Evolutionary conservation across 306 rosid species (phyloP), one percentile per base, ranked within the genome.

Genomic region (Delonix regia): DNA sequence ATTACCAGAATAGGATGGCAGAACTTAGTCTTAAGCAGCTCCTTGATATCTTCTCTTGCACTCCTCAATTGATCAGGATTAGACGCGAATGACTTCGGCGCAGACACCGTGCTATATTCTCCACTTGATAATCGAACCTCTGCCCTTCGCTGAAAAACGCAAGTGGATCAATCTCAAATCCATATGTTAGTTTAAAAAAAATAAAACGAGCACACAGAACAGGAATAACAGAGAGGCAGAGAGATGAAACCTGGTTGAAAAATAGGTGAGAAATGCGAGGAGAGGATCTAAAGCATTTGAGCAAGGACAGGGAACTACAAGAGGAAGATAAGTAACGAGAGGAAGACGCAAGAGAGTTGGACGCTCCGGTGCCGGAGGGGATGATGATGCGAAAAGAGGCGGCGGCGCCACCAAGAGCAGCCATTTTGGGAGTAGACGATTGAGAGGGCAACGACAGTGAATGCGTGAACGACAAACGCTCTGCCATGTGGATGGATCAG

Each of bases 1-100:
- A 24, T 30, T 90, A 95, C 99, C 88, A 95, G 53, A 79, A 95
- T 69, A 28, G 99, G 99, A 86, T 95, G 98, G 81, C 94, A 88
- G 87, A 91, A 91, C 42, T 80, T 91, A 48, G 93, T 81, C 75
- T 69, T 87, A 74, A 95, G 94, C 33, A 93, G 90, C 80, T 91
- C 88, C 82, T 83, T 87, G 87, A 93, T 88, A 75, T 95, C 99
- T 75, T 91, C 94, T 78, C 81, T 81, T 9, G 99, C 98, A 65
- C 83, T 86, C 88, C 82, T 91, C 91, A 95, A 42, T 81, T 93
- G 98, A 78, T 83, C 96, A 72, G 95, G 90, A 86, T 88, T 90
- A 49, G 93, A 93, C 13, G 98, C 97, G 0, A 76, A 34, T 66
- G 91, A 84, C 76, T 86, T 90, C 57, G 98, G 87, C 25, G 83